Evolutionary conservation across 2,329 filamentous ascomycete species (phyloP), one percentile per base, ranked within the genome.

Genomic region (Ascocoryne sarcoides): DNA sequence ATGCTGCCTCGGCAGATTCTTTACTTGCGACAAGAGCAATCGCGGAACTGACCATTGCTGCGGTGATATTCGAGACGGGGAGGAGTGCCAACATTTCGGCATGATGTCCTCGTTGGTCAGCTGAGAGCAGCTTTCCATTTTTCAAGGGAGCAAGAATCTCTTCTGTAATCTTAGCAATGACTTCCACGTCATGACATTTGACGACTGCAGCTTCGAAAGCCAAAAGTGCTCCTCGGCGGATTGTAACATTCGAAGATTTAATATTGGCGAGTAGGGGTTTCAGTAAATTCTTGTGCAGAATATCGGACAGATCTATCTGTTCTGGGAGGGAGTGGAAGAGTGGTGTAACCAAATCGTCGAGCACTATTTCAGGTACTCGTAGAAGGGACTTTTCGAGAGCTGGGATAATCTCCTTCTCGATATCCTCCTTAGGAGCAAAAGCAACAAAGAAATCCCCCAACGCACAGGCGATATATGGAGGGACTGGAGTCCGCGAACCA

Each of bases 251-350:
- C 56, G 84, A 89, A 1, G 92, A 96, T 62, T 94, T 95, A 61
- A 89, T 71, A 58, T 88, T 95, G 30, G 87, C 80, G n/a, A 96
- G 65, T 10, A 98, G 67, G 4, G 88, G 86, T 61, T 95, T 96
- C 28, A 93, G 63, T 26, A 98, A 70, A 46, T 83, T 84, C 18
- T 71, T 69, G 38, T 75, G 71, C 14, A 96, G 69, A 4, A 84
- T 65, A 28, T 78, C 74, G 7, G 90, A 90, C 14, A 96, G 70
- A 54, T 98, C 90, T 52, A 92, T 71, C 4, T 68, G 66, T 19
- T 66, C 58, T 1, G 87, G 79, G 5, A 98, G 66, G 19, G 85
- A 76, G 7, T 70, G 62, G 44, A 93, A 70, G 33, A 96, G 69
- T 10, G 82, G 77, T 4, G 81, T 75, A 36, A 96, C 66, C 17